Conservation (phyloP, 768 basidiomycete genomes). For the Stropharia rugosoannulata region DNA sequence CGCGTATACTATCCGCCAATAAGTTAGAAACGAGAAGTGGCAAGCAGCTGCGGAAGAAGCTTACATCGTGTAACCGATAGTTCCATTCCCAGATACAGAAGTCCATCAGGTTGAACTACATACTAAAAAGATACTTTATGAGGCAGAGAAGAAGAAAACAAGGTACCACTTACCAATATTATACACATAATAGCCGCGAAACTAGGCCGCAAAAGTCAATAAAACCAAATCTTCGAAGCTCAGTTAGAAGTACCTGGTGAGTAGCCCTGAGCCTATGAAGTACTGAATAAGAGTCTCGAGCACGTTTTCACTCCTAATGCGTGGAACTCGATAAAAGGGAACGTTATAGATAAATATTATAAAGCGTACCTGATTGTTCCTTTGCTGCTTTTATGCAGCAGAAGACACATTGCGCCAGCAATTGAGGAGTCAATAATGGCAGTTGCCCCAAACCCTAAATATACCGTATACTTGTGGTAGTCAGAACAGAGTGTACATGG, state of each 20-base stretch:
- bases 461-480: conserved; percentile 26
- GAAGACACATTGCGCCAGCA: conserved; percentile 29
- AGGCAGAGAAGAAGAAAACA: not conserved
- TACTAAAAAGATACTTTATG: conserved; percentile 19
- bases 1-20: conserved; percentile 17
- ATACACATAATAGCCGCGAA: conserved; percentile 28
- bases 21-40: too few relatives aligned
- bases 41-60: not conserved
- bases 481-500: not conserved
- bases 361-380: conserved; percentile 17
- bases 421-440: conserved; percentile 29
- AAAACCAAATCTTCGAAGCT: not conserved
- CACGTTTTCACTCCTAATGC: conserved; percentile 22
- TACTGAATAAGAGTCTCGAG: conserved; percentile 28
- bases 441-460: conserved; percentile 28
- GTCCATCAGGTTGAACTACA: conserved; percentile 25
- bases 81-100: conserved; percentile 29
- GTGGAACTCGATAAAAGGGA: not conserved
- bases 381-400: conserved; percentile 26
- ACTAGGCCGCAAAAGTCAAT: conserved; percentile 11
- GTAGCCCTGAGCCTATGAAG: conserved; percentile 29
- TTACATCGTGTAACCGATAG: conserved; percentile 30
- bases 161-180: conserved; percentile 19
- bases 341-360: not conserved
- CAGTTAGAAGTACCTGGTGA: conserved; percentile 23